Conservation (phyloP, 2,329 filamentous ascomycete genomes). For the Apiospora rasikravindrae region DNA sequence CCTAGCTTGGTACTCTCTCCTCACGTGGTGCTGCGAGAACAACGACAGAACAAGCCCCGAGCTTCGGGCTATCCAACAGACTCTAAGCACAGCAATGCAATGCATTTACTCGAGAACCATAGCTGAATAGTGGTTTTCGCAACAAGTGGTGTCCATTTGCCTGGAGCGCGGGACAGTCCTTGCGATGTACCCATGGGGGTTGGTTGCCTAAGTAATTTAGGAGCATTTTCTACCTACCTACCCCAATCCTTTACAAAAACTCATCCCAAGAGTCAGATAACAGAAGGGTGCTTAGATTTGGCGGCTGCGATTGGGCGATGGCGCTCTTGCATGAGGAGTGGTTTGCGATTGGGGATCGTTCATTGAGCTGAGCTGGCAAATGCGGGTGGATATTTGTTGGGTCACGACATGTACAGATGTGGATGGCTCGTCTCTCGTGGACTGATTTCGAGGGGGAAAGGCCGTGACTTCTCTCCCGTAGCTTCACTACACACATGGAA, state of each 20-base stretch:
- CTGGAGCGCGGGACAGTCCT: neutral
- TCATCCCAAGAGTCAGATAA: neutral
- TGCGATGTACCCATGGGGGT: neutral
- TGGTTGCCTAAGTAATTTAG: neutral
- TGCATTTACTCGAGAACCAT: too few species aligned
- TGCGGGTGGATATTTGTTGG: slow-evolving; percentile 14
- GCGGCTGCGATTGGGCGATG: neutral
- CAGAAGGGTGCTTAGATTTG: neutral
- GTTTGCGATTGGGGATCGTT: slow-evolving; percentile 14
- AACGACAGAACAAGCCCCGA: too few species aligned
- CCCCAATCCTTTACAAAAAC: neutral
- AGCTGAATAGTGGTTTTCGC: too few species aligned
- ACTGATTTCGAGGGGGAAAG: neutral
- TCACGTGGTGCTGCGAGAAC: too few species aligned
- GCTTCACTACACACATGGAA: neutral
- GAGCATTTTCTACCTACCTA: neutral
- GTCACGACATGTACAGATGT: neutral
- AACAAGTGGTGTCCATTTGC: neutral
- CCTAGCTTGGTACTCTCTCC: neutral
- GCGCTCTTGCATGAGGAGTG: neutral
- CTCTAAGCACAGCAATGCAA: too few species aligned
- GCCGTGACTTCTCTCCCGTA: neutral
- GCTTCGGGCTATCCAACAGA: too few species aligned
- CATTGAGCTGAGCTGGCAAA: slow-evolving; percentile 12
- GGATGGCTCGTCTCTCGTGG: neutral